Percentiles rank a stretch among this genome's conserved stretches.
Conservation (phyloP, 176 grass and related monocot species). For the Cenchrus americanus region DNA sequence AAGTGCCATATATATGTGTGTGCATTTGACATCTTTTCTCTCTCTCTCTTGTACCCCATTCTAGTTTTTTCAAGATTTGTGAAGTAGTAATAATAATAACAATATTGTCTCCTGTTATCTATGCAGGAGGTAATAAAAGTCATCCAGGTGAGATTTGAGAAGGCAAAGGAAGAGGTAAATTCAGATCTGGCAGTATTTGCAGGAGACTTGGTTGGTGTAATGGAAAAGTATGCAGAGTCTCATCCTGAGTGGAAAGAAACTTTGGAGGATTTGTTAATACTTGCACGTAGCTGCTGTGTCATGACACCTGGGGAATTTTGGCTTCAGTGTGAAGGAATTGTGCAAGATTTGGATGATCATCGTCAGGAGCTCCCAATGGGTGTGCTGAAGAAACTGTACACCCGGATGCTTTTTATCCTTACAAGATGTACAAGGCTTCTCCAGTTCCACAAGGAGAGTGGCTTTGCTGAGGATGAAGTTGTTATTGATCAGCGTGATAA, state of each 20-base stretch:
- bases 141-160: slow-evolving; percentile 97
- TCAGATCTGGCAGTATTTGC: slow-evolving; percentile 95
- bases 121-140: slow-evolving; percentile 93
- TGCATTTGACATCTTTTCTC: neutral
- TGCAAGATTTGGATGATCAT: slow-evolving; percentile 97
- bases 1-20: slow-evolving; percentile 7
- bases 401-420: slow-evolving; percentile 97
- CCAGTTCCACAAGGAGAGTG: slow-evolving; percentile 95
- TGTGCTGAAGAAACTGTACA: slow-evolving; percentile 93
- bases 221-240: slow-evolving; percentile 91
- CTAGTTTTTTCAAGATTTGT: slow-evolving; percentile 36
- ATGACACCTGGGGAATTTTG: slow-evolving; percentile 96
- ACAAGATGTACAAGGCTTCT: slow-evolving; percentile 97
- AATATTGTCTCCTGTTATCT: slow-evolving; percentile 31
- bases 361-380: slow-evolving; percentile 90
- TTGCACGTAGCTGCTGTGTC: slow-evolving; percentile 95
- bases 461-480: slow-evolving; percentile 91
- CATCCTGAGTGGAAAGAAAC: slow-evolving; percentile 99
- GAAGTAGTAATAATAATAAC: slow-evolving; percentile 15
- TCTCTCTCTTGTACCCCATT: slow-evolving; percentile 17
- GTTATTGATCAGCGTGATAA: slow-evolving; percentile 77
- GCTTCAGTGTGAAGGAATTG: slow-evolving; percentile 99
- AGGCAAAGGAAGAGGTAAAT: slow-evolving; percentile 98
- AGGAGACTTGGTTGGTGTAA: slow-evolving; percentile 90
- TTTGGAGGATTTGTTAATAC: slow-evolving; percentile 93